phyloP scores from a whole-genome alignment of 2,329 filamentous ascomycete species.

The Aureobasidium sp. region DNA sequence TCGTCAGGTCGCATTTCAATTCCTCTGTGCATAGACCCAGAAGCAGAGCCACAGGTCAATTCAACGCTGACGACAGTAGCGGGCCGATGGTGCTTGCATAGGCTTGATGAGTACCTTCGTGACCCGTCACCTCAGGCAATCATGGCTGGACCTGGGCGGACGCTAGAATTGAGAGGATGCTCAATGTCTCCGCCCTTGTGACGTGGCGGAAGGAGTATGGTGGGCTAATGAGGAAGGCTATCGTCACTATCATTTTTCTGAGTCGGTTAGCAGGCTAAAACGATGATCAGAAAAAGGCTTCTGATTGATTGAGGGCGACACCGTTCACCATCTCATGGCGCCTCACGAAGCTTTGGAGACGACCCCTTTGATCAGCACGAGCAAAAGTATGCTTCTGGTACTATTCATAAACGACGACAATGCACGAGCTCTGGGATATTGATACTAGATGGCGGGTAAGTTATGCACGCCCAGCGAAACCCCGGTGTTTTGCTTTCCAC shows the following conservation, averaged over 20 bases:
- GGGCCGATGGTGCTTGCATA: slow-evolving; percentile 11
- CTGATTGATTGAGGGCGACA: neutral
- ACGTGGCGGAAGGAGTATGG: slow-evolving; percentile 42
- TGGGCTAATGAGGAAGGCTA: slow-evolving; percentile 24
- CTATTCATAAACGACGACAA: slow-evolving; percentile 1
- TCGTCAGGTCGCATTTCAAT: slow-evolving; percentile 13
- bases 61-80: neutral
- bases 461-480: slow-evolving; percentile 14
- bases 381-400: neutral
- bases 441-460: slow-evolving; percentile 6
- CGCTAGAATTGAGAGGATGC: slow-evolving; percentile 43
- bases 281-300: slow-evolving; percentile 9
- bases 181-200: slow-evolving; percentile 44
- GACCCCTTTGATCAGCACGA: neutral
- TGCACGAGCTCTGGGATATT: neutral
- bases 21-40: neutral
- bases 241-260: slow-evolving; percentile 17
- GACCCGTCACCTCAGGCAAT: slow-evolving; percentile 22
- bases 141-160: slow-evolving; percentile 28
- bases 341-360: neutral
- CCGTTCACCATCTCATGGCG: neutral
- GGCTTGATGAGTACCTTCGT: slow-evolving; percentile 10
- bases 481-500: neutral
- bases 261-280: slow-evolving; percentile 9
- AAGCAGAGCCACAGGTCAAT: neutral